Base-by-base conservation (phyloP, 768 basidiomycete genomes). In the Suillus occidentalis region DNA sequence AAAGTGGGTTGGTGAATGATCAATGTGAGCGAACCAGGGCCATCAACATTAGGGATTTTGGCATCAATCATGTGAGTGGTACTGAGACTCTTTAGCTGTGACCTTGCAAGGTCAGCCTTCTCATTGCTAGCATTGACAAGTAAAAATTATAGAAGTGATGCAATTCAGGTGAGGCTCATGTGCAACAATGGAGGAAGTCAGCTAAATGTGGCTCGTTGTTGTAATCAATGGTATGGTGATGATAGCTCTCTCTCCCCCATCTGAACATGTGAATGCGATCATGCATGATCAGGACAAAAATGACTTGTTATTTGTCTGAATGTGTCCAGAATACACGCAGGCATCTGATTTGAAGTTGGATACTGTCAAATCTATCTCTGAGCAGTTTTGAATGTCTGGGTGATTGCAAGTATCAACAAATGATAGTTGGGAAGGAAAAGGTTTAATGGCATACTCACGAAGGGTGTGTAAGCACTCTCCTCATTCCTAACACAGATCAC, bases 131-230 rank as follows among this genome's bases (percentile, higher is more conserved):
- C n/a, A n/a, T n/a, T n/a, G n/a, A n/a, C 20, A 3, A 14, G 2
- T 0, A 28, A 28, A 28, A 2, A 1, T 16, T 36, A 76, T 73
- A 0, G 76, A 74, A 0, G 64, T 40, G 56, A 8, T 67, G 64
- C 31, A 64, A 39, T 0, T 36, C 37, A 47, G 16, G 53, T 22
- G 59, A 52, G 39, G 69, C 65, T 36, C 64, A 69, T 12, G 66
- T 63, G 65, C 69, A 78, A 14, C 68, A 65, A 61, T 55, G 68
- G 47, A 78, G 67, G 65, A 77, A 79, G 8, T 67, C 58, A 16
- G 62, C 49, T 1, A 64, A 20, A 4, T 56, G 25, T 6, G 72
- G 58, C 6, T 66, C 2, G 6, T 63, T n/a, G 16, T 43, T 36
- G 68, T 72, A 76, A 50, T 74, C 52, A 63, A 80, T 70, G 49